These are phyloP conservation scores for Barbarea vulgaris DNA, from an alignment of 345 rosid genomes.

Conservation along the genomic window DNA sequence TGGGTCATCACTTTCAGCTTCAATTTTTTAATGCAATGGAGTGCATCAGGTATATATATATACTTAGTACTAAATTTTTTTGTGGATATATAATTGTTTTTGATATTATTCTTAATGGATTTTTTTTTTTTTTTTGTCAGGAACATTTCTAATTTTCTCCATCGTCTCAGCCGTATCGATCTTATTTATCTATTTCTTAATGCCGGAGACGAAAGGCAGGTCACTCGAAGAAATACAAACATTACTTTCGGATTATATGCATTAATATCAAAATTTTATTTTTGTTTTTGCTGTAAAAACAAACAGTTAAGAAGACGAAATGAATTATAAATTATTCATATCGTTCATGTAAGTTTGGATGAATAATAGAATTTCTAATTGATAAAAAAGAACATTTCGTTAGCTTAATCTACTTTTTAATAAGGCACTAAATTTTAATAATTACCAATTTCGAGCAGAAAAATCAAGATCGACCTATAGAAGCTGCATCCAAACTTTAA, in stretches of 20 bases:
- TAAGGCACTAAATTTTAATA: too few relatives aligned
- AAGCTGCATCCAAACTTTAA: too few relatives aligned
- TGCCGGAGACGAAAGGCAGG: conserved; percentile 62
- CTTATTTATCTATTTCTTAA: conserved; percentile 47
- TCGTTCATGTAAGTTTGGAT: neutral
- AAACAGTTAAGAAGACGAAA: too few relatives aligned
- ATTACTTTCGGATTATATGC: conserved; percentile 4
- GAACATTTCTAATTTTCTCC: conserved; percentile 52
- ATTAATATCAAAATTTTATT: neutral
- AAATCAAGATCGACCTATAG: too few relatives aligned
- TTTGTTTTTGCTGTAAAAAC: neutral
- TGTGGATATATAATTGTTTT: neutral
- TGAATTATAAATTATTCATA: neutral
- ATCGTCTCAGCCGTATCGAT: conserved; percentile 20
- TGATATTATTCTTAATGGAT: neutral
- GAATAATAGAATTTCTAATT: neutral
- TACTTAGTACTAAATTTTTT: neutral
- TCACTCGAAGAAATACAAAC: conserved; percentile 60
- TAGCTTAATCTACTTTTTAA: too few relatives aligned
- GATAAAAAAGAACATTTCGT: too few relatives aligned
- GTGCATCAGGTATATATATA: conserved; percentile 45
- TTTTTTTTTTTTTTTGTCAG: conserved; percentile 32
- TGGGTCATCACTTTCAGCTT: conserved; percentile 53
- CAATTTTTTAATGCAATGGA: conserved; percentile 55
- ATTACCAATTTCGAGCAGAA: too few relatives aligned